Conservation (phyloP, 129 eudicot species). For the Dittrichia graveolens region DNA sequence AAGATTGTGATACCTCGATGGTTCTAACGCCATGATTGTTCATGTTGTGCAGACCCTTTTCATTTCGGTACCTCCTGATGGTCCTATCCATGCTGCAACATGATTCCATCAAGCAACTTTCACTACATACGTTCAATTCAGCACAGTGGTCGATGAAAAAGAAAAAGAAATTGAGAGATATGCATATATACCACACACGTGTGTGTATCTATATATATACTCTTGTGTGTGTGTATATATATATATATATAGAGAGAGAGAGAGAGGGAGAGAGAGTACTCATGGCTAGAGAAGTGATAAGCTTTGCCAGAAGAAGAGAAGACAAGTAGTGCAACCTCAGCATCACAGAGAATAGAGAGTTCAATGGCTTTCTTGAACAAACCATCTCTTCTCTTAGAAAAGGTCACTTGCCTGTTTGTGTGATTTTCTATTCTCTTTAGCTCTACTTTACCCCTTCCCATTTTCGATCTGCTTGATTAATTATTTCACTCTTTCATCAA, state of each 20-base stretch:
- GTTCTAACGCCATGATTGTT: slow-evolving; percentile 48
- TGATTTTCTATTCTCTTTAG: slow-evolving; percentile 71
- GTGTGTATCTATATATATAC: no score
- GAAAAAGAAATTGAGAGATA: not conserved
- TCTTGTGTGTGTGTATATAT: no score
- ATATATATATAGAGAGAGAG: not conserved
- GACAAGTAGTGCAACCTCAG: slow-evolving; percentile 61
- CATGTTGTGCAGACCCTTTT: slow-evolving; percentile 52
- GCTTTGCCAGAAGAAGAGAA: slow-evolving; percentile 69
- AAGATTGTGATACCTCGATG: slow-evolving; percentile 44
- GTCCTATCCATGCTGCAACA: slow-evolving; percentile 61
- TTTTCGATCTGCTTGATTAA: slow-evolving; percentile 19
- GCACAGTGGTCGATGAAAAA: no score
- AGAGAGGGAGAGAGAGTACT: slow-evolving; percentile 32
- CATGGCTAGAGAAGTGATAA: slow-evolving; percentile 58
- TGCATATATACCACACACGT: not conserved
- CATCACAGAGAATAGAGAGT: slow-evolving; percentile 67
- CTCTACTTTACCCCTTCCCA: slow-evolving; percentile 86
- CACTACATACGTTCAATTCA: not conserved
- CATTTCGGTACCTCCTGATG: slow-evolving; percentile 60
- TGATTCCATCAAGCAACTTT: not conserved
- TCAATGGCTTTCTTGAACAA: slow-evolving; percentile 69
- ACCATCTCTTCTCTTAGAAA: slow-evolving; percentile 81
- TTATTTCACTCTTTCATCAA: slow-evolving; percentile 17
- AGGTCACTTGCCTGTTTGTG: slow-evolving; percentile 73